Base-by-base conservation (phyloP, 805 yeast species). In the Scheffersomyces amazonensis region DNA sequence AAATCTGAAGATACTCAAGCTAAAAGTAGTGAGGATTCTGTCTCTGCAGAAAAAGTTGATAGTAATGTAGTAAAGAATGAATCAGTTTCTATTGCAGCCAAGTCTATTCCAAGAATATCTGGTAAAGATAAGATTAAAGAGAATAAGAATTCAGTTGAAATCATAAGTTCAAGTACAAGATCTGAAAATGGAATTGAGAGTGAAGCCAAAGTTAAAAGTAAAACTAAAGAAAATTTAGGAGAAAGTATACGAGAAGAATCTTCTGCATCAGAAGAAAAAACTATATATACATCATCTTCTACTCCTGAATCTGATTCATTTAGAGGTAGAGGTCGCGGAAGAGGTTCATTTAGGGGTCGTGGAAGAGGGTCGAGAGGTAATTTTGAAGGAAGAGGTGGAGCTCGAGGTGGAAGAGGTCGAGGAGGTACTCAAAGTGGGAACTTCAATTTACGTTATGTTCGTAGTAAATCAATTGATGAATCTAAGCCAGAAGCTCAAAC, bases 391-490 rank as follows among this genome's bases (percentile, higher is more conserved):
- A 31, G 46, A 13, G 40, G 46, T 5, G 32, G 40, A 7, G 11
- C 23, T 35, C 23, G 44, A 25, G 35, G 47, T 11, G 49, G 44
- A 11, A 40, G 58, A 37, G 53, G 51, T 12, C 30, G 44, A 13
- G 40, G 52, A n/a, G n/a, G n/a, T 39, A 46, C 35, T 19, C 41
- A 48, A 20, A 41, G 43, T 15, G 44, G 42, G 10, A 50, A 44
- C 29, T 50, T 44, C 36, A 60, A 56, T 37, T 50, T 53, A 29
- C 59, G 44, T 21, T 59, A 61, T 43, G 58, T 56, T 30, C 41
- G 64, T 40, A 18, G 36, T 12, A 44, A 42, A 24, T 23, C 33
- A 7, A 38, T 29, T 24, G 19, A 23, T 10, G 35, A 17, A 18
- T 16, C 20, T 13, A 25, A n/a, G 34, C 27, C 16, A 19, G 32